Base-by-base conservation (phyloP, 2,329 filamentous ascomycete genomes). In the Blastomyces silverae region DNA sequence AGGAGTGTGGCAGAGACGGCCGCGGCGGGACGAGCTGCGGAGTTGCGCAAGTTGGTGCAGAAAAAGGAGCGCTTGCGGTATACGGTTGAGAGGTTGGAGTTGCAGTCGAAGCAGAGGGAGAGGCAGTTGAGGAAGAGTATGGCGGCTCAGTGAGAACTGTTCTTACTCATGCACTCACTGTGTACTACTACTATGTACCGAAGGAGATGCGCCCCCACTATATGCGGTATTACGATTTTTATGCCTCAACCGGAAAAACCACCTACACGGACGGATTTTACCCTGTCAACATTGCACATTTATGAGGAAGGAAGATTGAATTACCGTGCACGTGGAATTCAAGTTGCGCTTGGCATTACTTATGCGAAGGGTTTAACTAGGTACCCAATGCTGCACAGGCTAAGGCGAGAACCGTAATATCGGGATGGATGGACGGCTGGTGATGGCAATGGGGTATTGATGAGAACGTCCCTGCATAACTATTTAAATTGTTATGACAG, bases 61-160 rank as follows among this genome's bases (percentile, higher is more conserved):
- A 89, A 91, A 77, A 93, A 91, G 77, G 91, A 96, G 76, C 85
- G 91, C 61, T 78, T 96, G 70, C 87, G 90, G 74, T 96, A 95
- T 79, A 89, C 90, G 37, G 90, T 96, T 22, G 91, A 94, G 74
- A 84, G 92, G 66, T 77, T 97, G 69, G 90, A 94, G 80, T 74
- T 96, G 71, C 91, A 96, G 79, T 89, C 91, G n/a, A 83, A 87
- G 70, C 92, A 96, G 77, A 79, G 84, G 73, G 84, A 90, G 76
- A 82, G 88, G 70, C 87, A 90, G 73, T 75, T 90, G 78, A 83
- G 87, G 74, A 89, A 87, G 84, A 89, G 87, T 74, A 87, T 89
- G 84, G 87, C 86, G 67, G 82, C 82, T 58, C 76, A 78, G 65
- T 78, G 70, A 69, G 46, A 11, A 11, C 20, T 34, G 50, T 11